Conservation (phyloP, 106 monocot species). For the Allium sativum region DNA sequence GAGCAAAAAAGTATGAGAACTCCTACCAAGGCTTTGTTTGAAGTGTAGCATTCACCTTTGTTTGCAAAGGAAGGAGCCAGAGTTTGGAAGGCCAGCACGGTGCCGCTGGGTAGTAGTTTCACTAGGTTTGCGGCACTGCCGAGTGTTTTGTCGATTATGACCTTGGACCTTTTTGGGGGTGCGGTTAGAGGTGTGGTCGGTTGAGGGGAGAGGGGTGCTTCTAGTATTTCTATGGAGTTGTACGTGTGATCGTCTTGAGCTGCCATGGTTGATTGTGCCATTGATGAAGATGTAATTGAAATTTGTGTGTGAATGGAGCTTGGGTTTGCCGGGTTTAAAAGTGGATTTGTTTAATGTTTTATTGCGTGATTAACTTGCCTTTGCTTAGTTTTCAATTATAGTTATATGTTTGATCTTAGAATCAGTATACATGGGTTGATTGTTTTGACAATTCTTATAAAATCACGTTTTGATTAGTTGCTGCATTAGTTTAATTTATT, state of each 20-base stretch:
- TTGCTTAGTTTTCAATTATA: too few species aligned
- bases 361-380: too few species aligned
- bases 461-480: too few species aligned
- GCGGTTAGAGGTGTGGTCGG: neutral
- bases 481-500: too few species aligned
- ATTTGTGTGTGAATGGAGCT: too few species aligned
- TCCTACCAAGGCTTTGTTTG: conserved; percentile 27
- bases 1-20: conserved; percentile 26
- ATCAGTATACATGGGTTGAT: too few species aligned
- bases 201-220: neutral
- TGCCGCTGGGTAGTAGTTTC: conserved; percentile 41
- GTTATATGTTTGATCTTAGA: too few species aligned
- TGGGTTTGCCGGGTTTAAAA: too few species aligned
- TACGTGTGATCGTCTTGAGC: too few species aligned
- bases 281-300: neutral
- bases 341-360: too few species aligned
- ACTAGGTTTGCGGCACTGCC: conserved; percentile 26
- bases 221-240: neutral
- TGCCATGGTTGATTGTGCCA: neutral
- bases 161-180: neutral
- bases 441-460: too few species aligned
- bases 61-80: conserved; percentile 44
- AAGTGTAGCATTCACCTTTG: conserved; percentile 26
- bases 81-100: conserved; percentile 38
- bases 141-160: conserved; percentile 15